phyloP scores from a whole-genome alignment of 148 eudicot genomes.

The Fallopia convolvulus region DNA sequence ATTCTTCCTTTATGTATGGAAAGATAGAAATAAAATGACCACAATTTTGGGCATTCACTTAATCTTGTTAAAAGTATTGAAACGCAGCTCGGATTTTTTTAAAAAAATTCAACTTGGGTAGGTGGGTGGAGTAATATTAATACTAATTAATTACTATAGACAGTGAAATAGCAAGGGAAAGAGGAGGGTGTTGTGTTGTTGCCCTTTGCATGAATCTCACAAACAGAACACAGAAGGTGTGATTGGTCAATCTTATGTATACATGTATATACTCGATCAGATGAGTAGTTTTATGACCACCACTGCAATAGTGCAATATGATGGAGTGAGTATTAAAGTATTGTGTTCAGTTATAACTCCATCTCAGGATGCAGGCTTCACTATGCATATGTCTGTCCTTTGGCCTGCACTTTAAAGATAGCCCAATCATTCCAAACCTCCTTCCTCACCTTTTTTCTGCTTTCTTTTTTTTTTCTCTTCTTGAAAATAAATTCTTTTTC shows the following conservation, averaged over 20 bases:
- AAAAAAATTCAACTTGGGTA: no score
- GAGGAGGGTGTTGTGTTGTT: neutral
- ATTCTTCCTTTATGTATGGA: no score
- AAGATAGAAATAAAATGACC: no score
- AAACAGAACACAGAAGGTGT: constrained; percentile 1
- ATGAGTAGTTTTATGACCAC: no score
- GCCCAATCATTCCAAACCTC: neutral
- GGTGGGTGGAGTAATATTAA: no score
- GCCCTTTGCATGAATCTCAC: constrained; percentile 1
- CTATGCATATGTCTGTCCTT: neutral
- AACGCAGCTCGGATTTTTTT: no score
- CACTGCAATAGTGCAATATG: no score
- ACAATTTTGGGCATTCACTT: no score
- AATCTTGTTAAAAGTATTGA: no score
- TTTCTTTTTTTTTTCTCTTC: neutral
- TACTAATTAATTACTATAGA: neutral
- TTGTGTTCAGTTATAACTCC: neutral
- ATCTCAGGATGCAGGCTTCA: neutral
- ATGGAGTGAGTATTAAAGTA: no score
- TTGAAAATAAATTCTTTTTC: neutral
- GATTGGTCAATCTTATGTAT: constrained; percentile 4
- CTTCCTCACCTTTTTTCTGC: neutral
- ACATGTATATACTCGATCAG: no score
- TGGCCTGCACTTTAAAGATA: neutral
- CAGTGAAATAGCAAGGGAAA: neutral